phyloP scores from a whole-genome alignment of 2,329 filamentous ascomycete genomes.

The Xylaria arbuscula region DNA sequence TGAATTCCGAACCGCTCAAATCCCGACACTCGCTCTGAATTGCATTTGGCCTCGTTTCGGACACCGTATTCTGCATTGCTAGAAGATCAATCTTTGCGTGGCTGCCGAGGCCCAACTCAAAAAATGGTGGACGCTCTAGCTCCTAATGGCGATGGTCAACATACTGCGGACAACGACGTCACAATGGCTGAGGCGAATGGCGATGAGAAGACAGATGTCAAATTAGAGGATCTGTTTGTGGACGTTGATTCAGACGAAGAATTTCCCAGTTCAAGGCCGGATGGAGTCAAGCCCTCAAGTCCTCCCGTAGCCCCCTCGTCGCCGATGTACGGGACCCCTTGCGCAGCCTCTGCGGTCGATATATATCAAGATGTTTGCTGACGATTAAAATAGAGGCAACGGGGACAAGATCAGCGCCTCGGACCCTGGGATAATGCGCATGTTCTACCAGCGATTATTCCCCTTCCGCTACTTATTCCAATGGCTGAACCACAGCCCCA shows the following conservation, averaged over 20 bases:
- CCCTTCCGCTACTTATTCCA: conserved; percentile 95
- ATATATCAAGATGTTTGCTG: conserved; percentile 23
- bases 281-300: conserved; percentile 55
- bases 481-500: conserved; percentile 95
- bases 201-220: conserved; percentile 58
- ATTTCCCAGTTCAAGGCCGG: conserved; percentile 62
- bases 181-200: conserved; percentile 54
- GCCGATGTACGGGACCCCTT: conserved; percentile 53
- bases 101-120: conserved; percentile 52
- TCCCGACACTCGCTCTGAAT: not conserved
- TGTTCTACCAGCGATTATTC: conserved; percentile 95
- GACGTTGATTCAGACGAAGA: conserved; percentile 71
- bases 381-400: conserved; percentile 48
- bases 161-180: conserved; percentile 51
- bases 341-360: conserved; percentile 11
- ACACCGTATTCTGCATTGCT: conserved; percentile 61
- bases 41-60: not conserved
- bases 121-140: conserved; percentile 51
- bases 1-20: not conserved
- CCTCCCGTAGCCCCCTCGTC: conserved; percentile 58
- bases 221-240: conserved; percentile 69
- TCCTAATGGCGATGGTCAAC: conserved; percentile 48
- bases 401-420: conserved; percentile 61
- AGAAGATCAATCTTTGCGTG: conserved; percentile 46
- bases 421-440: conserved; percentile 87